Conservation (phyloP, 2,329 filamentous ascomycete species). For the Colletotrichum sp. region DNA sequence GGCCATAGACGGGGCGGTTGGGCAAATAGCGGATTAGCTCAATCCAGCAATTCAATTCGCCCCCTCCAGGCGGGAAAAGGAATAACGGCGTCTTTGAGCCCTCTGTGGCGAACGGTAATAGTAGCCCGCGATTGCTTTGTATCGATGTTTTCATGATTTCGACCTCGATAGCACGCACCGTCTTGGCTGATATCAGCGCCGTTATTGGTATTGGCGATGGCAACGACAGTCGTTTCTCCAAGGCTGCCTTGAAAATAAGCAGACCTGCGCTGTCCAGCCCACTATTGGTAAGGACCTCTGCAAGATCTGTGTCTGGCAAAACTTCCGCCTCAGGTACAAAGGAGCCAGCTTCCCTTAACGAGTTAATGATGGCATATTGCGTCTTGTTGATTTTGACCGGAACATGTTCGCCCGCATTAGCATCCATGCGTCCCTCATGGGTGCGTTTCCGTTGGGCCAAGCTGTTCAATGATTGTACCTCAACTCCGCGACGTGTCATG, state of each 20-base stretch:
- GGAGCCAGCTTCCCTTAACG: neutral
- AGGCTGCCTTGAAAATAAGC: neutral
- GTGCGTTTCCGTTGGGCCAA: neutral
- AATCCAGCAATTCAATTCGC: neutral
- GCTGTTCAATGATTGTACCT: neutral
- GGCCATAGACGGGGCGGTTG: neutral
- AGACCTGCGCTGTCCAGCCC: neutral
- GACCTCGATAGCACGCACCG: neutral
- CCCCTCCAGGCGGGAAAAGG: neutral
- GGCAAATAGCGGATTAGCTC: neutral
- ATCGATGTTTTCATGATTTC: neutral
- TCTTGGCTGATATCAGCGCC: neutral
- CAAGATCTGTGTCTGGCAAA: neutral
- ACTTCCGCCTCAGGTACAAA: neutral
- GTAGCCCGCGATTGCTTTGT: neutral
- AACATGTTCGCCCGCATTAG: neutral
- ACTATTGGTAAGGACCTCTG: neutral
- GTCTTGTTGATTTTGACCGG: neutral
- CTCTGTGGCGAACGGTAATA: neutral
- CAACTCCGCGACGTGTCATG: neutral
- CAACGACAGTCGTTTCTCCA: neutral
- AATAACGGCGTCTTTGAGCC: neutral
- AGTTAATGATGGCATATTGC: neutral
- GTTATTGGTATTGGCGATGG: neutral
- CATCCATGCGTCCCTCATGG: neutral